These are phyloP conservation scores for Pseudomassariella vexata DNA, from an alignment of 2,329 filamentous ascomycete genomes.

Conservation along the genomic window DNA sequence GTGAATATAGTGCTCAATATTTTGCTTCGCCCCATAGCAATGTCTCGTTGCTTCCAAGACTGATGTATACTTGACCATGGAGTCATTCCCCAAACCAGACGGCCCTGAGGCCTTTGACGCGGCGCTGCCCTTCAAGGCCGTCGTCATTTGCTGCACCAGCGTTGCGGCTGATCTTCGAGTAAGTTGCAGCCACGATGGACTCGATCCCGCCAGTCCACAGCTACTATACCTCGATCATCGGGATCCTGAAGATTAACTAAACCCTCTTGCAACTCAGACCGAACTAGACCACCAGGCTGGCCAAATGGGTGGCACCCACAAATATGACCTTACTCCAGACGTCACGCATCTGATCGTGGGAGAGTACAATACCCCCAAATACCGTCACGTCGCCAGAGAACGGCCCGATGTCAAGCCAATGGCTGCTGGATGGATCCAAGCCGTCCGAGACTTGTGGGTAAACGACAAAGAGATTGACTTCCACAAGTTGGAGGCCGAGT, in stretches of 20 bases:
- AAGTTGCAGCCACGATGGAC: too few species aligned
- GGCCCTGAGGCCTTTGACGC: slow-evolving; percentile 52
- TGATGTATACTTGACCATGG: too few species aligned
- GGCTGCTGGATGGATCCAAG: slow-evolving; percentile 77
- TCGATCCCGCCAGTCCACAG: slow-evolving; percentile 3
- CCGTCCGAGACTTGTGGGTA: slow-evolving; percentile 75
- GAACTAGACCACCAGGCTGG: slow-evolving; percentile 58
- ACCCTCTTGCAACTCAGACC: slow-evolving; percentile 25
- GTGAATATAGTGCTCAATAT: too few species aligned
- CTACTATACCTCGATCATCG: too few species aligned
- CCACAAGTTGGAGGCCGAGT: slow-evolving; percentile 58
- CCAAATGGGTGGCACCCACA: slow-evolving; percentile 83
- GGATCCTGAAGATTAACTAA: not conserved
- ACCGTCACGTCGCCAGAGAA: slow-evolving; percentile 88
- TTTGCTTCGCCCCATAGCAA: too few species aligned
- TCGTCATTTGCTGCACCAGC: slow-evolving; percentile 83
- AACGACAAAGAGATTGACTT: slow-evolving; percentile 71
- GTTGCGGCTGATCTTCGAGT: slow-evolving; percentile 75
- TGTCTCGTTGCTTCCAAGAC: too few species aligned
- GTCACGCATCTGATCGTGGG: slow-evolving; percentile 93
- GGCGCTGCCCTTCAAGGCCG: slow-evolving; percentile 60
- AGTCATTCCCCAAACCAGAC: too few species aligned
- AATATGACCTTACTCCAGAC: slow-evolving; percentile 86
- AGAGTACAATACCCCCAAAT: slow-evolving; percentile 84
- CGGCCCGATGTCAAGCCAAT: slow-evolving; percentile 82